phyloP scores from a whole-genome alignment of 148 eudicot species.

The Euryodendron excelsum region DNA sequence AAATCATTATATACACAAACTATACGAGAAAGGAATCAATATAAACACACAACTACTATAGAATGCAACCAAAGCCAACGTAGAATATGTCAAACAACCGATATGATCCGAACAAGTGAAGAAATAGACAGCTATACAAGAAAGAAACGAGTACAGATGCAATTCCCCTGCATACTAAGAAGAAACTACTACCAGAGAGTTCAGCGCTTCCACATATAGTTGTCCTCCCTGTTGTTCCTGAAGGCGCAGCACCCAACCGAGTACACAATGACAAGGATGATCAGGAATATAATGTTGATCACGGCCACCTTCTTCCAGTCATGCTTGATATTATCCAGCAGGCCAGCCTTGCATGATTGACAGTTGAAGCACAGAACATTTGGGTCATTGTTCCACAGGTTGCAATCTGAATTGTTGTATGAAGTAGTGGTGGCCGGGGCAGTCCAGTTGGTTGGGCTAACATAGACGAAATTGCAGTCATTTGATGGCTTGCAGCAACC shows the following conservation, averaged over 20 bases:
- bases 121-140: not conserved
- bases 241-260: conserved; percentile 85
- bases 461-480: conserved; percentile 54
- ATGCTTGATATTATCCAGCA: conserved; percentile 71
- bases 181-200: no score
- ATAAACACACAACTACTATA: not conserved
- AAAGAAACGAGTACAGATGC: not conserved
- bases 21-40: not conserved
- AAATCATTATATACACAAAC: not conserved
- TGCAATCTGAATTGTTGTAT: conserved; percentile 54
- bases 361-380: conserved; percentile 63
- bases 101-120: not conserved
- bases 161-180: no score
- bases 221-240: conserved; percentile 75
- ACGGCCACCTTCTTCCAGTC: conserved; percentile 86
- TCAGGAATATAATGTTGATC: conserved; percentile 64
- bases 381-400: conserved; percentile 54
- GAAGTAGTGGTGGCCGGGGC: not conserved
- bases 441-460: conserved; percentile 70
- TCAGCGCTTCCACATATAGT: conserved; percentile 51
- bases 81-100: not conserved
- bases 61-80: not conserved
- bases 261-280: conserved; percentile 71
- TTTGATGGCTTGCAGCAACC: conserved; percentile 94
- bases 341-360: conserved; percentile 89